Evolutionary conservation across 441 rosid genomes (phyloP).

Genomic region (Eutrema salsugineum): DNA sequence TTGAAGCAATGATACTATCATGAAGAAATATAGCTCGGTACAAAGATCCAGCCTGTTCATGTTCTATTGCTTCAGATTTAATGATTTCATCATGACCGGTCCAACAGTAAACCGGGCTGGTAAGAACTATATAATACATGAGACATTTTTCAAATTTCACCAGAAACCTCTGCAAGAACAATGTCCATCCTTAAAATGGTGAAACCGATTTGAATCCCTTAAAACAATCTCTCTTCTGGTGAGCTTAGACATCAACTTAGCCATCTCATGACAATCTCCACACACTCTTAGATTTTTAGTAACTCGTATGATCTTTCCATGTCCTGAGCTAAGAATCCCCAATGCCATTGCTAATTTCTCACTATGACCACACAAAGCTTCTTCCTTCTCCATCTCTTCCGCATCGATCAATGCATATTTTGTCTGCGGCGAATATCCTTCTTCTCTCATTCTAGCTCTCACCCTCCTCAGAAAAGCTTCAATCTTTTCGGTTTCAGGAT

Average conservation of each 20-base stretch:
- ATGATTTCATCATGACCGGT: background rate
- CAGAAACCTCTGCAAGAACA: constrained; percentile 88
- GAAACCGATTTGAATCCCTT: constrained; percentile 69
- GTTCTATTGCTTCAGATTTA: constrained; percentile 4
- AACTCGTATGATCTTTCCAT: constrained; percentile 49
- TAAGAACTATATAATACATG: background rate
- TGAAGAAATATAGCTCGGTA: background rate
- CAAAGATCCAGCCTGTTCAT: constrained; percentile 25
- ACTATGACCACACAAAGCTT: constrained; percentile 66
- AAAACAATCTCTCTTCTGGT: constrained; percentile 49
- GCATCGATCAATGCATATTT: constrained; percentile 54
- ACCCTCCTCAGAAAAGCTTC: constrained; percentile 43
- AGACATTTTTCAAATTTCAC: constrained; percentile 37
- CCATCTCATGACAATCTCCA: constrained; percentile 73
- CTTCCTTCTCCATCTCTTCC: constrained; percentile 52
- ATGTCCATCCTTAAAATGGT: constrained; percentile 60
- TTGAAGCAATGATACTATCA: constrained; percentile 32
- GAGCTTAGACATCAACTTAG: constrained; percentile 61
- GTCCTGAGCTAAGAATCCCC: constrained; percentile 54
- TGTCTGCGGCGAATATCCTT: constrained; percentile 39
- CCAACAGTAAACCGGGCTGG: constrained; percentile 4
- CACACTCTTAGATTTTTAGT: constrained; percentile 61
- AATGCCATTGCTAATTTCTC: constrained; percentile 73
- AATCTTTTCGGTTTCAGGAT: constrained; percentile 41
- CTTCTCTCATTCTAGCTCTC: constrained; percentile 52